A percentile compares a stretch with the other conserved stretches of the same genome.
Evolutionary conservation across 805 yeast genomes (phyloP).

Genomic region (Candida xiaguanensis): DNA sequence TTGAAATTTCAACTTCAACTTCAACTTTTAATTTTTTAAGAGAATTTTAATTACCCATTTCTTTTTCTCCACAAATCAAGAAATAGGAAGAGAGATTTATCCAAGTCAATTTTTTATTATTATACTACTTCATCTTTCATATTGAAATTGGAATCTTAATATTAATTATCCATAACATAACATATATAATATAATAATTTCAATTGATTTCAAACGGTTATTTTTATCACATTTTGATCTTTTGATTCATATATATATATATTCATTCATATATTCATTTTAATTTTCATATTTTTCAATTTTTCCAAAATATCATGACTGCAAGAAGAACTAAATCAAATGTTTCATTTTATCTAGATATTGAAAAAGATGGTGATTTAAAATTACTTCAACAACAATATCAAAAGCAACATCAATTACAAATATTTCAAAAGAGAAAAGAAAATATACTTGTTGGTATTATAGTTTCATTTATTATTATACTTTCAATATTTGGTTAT

Average conservation of each 20-base stretch:
- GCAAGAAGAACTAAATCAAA: conserved; percentile 7
- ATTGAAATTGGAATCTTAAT: too few species aligned
- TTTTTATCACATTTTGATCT: too few species aligned
- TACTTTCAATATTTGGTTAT: not conserved
- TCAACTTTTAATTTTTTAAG: too few species aligned
- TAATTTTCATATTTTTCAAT: not conserved
- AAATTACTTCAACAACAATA: not conserved
- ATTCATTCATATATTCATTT: not conserved
- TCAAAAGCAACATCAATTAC: not conserved
- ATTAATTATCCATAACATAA: too few species aligned
- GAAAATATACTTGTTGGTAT: not conserved
- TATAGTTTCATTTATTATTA: not conserved
- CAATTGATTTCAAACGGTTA: too few species aligned
- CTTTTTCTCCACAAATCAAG: too few species aligned
- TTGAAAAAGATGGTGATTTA: conserved; percentile 5
- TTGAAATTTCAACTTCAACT: too few species aligned
- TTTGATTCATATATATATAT: not conserved
- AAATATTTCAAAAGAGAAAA: not conserved
- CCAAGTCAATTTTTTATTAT: too few species aligned
- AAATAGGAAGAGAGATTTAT: too few species aligned
- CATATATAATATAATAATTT: too few species aligned
- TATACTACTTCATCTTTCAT: too few species aligned
- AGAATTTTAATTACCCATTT: too few species aligned
- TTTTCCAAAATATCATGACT: not conserved
- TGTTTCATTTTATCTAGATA: conserved; percentile 7